phyloP scores from a whole-genome alignment of 495 filamentous ascomycete species.

The Cudoniella acicularis region DNA sequence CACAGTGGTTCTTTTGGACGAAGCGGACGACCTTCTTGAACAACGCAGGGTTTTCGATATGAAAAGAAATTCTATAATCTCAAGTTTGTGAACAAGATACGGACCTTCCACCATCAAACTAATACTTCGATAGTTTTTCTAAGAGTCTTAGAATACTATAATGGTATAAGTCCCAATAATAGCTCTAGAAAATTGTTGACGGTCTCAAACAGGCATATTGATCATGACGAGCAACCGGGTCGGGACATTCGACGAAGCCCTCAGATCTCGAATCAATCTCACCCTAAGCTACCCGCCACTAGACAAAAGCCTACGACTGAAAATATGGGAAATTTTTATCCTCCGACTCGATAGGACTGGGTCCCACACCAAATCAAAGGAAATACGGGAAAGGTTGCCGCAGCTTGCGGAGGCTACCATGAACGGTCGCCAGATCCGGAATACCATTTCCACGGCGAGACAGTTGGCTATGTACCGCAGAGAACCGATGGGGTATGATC shows the following conservation, averaged over 20 bases:
- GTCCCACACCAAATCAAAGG: conserved; percentile 18
- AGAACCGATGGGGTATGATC: background rate
- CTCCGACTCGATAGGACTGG: background rate
- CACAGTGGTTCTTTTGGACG: conserved; percentile 35
- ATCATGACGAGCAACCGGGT: conserved; percentile 52
- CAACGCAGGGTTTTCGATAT: conserved; percentile 38
- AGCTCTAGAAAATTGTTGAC: background rate
- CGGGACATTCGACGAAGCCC: conserved; percentile 45
- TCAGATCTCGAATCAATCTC: conserved; percentile 45
- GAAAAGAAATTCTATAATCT: conserved; percentile 45
- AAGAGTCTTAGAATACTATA: conserved; percentile 52
- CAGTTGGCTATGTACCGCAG: conserved; percentile 17
- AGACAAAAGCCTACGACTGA: background rate
- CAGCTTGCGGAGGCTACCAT: conserved; percentile 19
- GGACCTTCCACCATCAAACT: background rate
- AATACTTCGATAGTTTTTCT: conserved; percentile 45
- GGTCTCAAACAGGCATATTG: conserved; percentile 35
- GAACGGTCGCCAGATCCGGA: conserved; percentile 39
- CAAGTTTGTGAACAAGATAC: conserved; percentile 34
- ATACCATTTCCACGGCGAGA: conserved; percentile 31
- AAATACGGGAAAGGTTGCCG: conserved; percentile 8
- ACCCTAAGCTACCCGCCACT: conserved; percentile 38
- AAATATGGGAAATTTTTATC: conserved; percentile 16
- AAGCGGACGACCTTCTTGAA: conserved; percentile 43
- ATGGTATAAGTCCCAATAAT: conserved; percentile 20